Evolutionary conservation across 2,329 filamentous ascomycete species (phyloP).

Genomic region (Pezicula radicicola): DNA sequence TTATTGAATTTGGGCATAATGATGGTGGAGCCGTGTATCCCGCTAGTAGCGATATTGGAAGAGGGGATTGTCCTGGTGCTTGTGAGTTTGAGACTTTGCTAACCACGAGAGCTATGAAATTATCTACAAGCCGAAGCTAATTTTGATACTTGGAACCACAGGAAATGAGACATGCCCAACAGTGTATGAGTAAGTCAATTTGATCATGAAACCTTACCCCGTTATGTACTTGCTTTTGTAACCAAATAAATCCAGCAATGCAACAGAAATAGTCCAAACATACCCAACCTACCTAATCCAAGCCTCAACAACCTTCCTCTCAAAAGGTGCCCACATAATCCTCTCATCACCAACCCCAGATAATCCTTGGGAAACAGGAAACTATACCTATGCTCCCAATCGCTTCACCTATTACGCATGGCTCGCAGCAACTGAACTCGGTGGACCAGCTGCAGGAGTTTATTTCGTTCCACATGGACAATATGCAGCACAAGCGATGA

Average conservation of each 20-base stretch:
- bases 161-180: constrained; percentile 18
- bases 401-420: no score
- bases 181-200: constrained; percentile 10
- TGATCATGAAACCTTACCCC: neutral
- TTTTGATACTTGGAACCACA: neutral
- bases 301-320: constrained; percentile 25
- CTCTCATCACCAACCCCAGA: constrained; percentile 55
- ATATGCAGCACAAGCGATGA: no score
- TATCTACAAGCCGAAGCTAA: no score
- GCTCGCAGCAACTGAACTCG: no score
- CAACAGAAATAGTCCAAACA: constrained; percentile 24
- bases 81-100: constrained; percentile 15
- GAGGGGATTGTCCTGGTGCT: constrained; percentile 49
- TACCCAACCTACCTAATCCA: constrained; percentile 25
- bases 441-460: no score
- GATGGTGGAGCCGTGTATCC: neutral
- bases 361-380: no score
- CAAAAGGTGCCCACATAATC: constrained; percentile 59
- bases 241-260: constrained; percentile 3
- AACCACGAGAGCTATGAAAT: neutral
- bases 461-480: no score
- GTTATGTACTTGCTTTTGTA: neutral
- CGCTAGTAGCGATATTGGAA: constrained; percentile 49
- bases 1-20: neutral
- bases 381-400: no score